phyloP scores from a whole-genome alignment of 1,284 basidiomycete species.

The Naganishia sp. region DNA sequence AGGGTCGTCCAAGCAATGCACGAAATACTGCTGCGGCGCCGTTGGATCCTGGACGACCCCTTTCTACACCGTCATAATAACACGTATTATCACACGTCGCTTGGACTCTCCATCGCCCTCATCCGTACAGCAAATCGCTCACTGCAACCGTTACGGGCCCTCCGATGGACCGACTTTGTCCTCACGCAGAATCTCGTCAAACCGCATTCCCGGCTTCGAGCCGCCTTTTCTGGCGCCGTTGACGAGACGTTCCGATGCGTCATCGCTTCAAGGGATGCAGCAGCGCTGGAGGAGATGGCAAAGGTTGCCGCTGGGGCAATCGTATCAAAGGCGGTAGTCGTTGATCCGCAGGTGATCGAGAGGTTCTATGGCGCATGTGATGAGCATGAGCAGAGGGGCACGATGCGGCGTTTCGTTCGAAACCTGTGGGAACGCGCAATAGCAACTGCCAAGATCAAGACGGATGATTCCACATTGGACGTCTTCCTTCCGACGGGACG shows the following conservation, averaged over 20 bases:
- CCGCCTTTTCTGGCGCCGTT: not conserved
- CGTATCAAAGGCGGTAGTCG: not conserved
- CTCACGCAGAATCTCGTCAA: not conserved
- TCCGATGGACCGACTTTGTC: not conserved
- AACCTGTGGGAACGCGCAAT: slow-evolving; percentile 8
- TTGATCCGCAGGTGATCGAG: slow-evolving; percentile 3
- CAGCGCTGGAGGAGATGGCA: slow-evolving; percentile 10
- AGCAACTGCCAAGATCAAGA: not conserved
- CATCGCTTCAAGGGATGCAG: slow-evolving; percentile 1
- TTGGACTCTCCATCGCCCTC: slow-evolving; percentile 14
- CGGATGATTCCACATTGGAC: not conserved
- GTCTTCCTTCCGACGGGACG: slow-evolving; percentile 7
- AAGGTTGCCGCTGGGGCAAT: not conserved
- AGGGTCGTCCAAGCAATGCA: slow-evolving; percentile 2
- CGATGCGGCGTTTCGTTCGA: slow-evolving; percentile 12
- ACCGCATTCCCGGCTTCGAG: slow-evolving; percentile 7
- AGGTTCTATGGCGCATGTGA: slow-evolving; percentile 14
- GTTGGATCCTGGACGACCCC: slow-evolving; percentile 16
- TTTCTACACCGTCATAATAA: not conserved
- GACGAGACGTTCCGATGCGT: slow-evolving; percentile 10
- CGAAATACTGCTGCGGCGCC: not conserved
- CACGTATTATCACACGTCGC: not conserved
- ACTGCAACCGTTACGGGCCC: not conserved
- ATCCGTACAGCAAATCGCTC: slow-evolving; percentile 6
- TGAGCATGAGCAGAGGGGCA: not conserved